A percentile compares a stretch with the other conserved stretches of the same genome.
phyloP scores from a whole-genome alignment of 2,329 filamentous ascomycete species.

The Exophiala lecanii-corni region DNA sequence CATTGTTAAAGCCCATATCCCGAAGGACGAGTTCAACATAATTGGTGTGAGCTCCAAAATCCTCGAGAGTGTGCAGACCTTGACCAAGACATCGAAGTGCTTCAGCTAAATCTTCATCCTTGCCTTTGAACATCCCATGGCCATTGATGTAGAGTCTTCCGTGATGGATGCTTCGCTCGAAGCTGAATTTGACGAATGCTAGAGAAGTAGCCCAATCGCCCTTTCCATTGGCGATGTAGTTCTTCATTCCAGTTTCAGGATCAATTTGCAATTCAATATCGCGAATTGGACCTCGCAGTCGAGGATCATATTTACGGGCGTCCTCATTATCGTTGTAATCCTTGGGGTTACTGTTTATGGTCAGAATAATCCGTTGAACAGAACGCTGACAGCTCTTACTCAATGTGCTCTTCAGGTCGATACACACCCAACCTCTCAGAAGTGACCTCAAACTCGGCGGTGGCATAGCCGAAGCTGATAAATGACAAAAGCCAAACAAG shows the following conservation, averaged over 20 bases:
- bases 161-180: conserved; percentile 70
- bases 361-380: conserved; percentile 35
- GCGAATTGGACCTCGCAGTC: conserved; percentile 74
- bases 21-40: conserved; percentile 74
- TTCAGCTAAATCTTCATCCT: conserved; percentile 74
- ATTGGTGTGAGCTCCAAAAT: conserved; percentile 75
- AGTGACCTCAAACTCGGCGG: conserved; percentile 78
- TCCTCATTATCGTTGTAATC: conserved; percentile 84
- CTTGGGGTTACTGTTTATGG: conserved; percentile 63
- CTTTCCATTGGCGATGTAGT: conserved; percentile 91
- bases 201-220: conserved; percentile 86
- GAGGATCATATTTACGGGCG: conserved; percentile 73
- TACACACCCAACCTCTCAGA: conserved; percentile 75
- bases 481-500: conserved; percentile 79
- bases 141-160: conserved; percentile 70
- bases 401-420: conserved; percentile 62
- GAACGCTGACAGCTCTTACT: conserved; percentile 32
- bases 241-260: conserved; percentile 87
- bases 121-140: conserved; percentile 53
- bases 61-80: conserved; percentile 73
- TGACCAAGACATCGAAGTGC: conserved; percentile 72
- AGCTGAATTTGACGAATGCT: conserved; percentile 73
- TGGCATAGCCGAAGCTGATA: conserved; percentile 78
- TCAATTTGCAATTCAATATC: conserved; percentile 70
- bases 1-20: conserved; percentile 63